Conservation (phyloP, 75 land plant species). For the Pseudotsuga menziesii region DNA sequence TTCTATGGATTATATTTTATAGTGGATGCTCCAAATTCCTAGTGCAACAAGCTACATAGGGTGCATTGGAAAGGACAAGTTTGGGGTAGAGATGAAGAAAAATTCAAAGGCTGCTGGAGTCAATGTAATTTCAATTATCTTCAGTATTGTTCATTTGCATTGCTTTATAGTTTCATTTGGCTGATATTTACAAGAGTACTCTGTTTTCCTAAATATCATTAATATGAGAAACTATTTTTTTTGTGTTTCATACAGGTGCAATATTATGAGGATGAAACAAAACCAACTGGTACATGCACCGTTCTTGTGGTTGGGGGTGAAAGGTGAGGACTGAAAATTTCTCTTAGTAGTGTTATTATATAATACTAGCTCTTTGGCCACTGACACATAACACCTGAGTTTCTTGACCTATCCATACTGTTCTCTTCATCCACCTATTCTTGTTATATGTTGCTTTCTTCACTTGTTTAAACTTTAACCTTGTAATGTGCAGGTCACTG, state of each 20-base stretch:
- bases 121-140: constrained; percentile 48
- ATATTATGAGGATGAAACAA: constrained; percentile 71
- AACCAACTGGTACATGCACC: constrained; percentile 96
- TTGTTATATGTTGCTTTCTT: background rate
- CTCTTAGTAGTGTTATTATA: background rate
- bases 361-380: background rate
- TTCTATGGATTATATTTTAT: constrained; percentile 10
- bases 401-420: background rate
- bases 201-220: background rate
- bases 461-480: background rate
- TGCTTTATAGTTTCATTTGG: constrained; percentile 4
- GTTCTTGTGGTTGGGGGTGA: constrained; percentile 94
- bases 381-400: background rate
- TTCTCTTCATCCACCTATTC: background rate
- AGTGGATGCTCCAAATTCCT: constrained; percentile 99
- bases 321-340: constrained; percentile 45
- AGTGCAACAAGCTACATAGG: constrained; percentile 95
- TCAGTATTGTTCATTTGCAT: background rate
- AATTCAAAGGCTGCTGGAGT: constrained; percentile 69
- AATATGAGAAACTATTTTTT: background rate
- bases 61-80: constrained; percentile 96
- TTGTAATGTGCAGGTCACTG: constrained; percentile 60
- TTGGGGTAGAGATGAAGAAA: constrained; percentile 91
- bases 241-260: constrained; percentile 47
- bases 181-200: background rate